Base-by-base conservation (phyloP, 495 filamentous ascomycete genomes). In the Penicillium longicatenatum region DNA sequence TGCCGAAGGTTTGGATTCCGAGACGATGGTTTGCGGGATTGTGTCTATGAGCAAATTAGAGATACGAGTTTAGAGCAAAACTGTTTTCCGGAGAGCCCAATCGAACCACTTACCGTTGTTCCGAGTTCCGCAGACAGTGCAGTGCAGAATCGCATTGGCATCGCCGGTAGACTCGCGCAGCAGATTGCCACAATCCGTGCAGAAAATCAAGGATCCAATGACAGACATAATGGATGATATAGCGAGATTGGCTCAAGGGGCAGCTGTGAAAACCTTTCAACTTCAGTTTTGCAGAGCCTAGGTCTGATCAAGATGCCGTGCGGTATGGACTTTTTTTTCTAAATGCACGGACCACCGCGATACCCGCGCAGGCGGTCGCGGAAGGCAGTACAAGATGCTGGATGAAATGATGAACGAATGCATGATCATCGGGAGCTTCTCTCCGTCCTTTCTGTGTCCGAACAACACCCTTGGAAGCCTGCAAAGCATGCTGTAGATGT, bases 131-230 rank as follows among this genome's bases (percentile, higher is more conserved):
- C 94, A 98, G 63, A 92, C 86, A 62, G 88, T 86, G 78, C 93
- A 98, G 59, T 79, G 75, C 21, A 98, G 73, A 53, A 89, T 84
- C 16, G 86, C 87, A 66, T 91, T 87, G 54, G 83, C 78, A 59
- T 85, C 83, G 39, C 91, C 90, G 48, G 87, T 85, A 21, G 90
- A 89, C 22, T 84, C 82, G 22, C 94, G 90, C 45, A 98, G 82
- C 3, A 97, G 82, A 71, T 96, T 93, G 46, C 93, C 93, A 71
- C 93, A 97, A 69, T 92, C 91, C 17, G 85, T 91, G 76, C 94
- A 97, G 75, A 98, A 98, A 41, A 97, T 85, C 30, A 97, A 79
- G 29, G 92, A 94, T 22, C 92, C 93, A 58, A 97, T 90, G 10
- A 87, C 84, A 56, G 93, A 86, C 92, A 96, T 97, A 29, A 4